phyloP scores from a whole-genome alignment of 768 basidiomycete species.

The Mycena kentingensis region DNA sequence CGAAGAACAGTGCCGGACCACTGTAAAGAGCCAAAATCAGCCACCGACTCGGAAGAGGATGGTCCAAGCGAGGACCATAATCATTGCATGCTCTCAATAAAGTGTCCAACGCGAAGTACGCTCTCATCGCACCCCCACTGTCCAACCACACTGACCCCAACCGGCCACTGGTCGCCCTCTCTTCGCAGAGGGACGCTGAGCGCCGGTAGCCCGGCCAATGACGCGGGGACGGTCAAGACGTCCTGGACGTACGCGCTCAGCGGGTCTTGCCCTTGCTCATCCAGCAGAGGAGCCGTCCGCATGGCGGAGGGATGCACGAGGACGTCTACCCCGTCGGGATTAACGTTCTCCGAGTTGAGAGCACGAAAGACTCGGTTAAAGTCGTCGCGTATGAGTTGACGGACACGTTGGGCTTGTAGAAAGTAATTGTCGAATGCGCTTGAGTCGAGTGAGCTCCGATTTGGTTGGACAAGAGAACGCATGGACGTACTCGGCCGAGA shows the following conservation, averaged over 20 bases:
- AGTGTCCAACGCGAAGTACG: constrained; percentile 55
- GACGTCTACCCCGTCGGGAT: constrained; percentile 61
- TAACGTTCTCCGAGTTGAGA: constrained; percentile 38
- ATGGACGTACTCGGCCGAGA: constrained; percentile 90
- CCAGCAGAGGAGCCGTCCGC: constrained; percentile 72
- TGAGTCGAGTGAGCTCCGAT: background rate
- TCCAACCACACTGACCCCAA: constrained; percentile 81
- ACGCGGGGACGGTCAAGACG: constrained; percentile 88
- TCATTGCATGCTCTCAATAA: constrained; percentile 35
- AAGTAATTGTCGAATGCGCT: constrained; percentile 99
- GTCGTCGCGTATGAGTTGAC: constrained; percentile 69
- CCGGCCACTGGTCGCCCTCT: constrained; percentile 71
- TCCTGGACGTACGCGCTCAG: constrained; percentile 83
- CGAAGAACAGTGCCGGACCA: no score
- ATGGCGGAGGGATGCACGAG: constrained; percentile 88
- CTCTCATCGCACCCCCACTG: constrained; percentile 82
- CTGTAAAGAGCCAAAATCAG: no score
- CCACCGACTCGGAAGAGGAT: no score
- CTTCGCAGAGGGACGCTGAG: constrained; percentile 61
- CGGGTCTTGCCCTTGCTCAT: constrained; percentile 10
- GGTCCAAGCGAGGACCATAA: no score
- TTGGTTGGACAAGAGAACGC: background rate
- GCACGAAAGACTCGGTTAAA: constrained; percentile 70
- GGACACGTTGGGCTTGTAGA: constrained; percentile 85
- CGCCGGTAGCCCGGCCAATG: constrained; percentile 85